These are phyloP conservation scores for Abortiporus biennis DNA, from an alignment of 1,284 basidiomycete genomes.

Conservation along the genomic window DNA sequence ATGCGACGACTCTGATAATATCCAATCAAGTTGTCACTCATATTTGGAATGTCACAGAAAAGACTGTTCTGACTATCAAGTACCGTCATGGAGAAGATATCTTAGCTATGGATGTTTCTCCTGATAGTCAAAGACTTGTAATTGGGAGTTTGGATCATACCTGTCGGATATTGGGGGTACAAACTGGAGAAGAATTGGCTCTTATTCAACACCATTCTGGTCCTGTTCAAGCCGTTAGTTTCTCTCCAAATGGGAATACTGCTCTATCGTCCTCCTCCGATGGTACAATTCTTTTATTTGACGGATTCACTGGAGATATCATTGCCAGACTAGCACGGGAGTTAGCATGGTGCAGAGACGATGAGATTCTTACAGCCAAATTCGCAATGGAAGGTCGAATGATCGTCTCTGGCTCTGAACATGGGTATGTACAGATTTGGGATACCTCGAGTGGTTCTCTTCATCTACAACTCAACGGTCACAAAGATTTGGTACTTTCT, in stretches of 20 bases:
- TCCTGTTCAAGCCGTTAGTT: slow-evolving; percentile 26
- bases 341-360: too few relatives aligned
- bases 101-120: slow-evolving; percentile 19
- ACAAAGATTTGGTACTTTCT: too few relatives aligned
- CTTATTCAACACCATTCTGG: slow-evolving; percentile 20
- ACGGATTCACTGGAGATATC: too few relatives aligned
- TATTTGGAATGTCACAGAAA: slow-evolving; percentile 17
- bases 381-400: too few relatives aligned
- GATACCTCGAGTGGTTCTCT: too few relatives aligned
- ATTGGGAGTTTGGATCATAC: slow-evolving; percentile 21
- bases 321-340: too few relatives aligned
- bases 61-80: slow-evolving; percentile 9
- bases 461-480: too few relatives aligned
- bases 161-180: slow-evolving; percentile 17
- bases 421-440: too few relatives aligned
- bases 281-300: too few relatives aligned
- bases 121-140: slow-evolving; percentile 16
- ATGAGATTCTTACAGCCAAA: too few relatives aligned
- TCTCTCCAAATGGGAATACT: slow-evolving; percentile 25
- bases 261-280: slow-evolving; percentile 14
- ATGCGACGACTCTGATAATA: not conserved
- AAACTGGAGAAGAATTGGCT: slow-evolving; percentile 8
- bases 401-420: too few relatives aligned
- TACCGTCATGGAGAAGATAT: slow-evolving; percentile 18
- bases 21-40: not conserved